phyloP scores from a whole-genome alignment of 805 yeast species.

The Nakazawaea ishiwadae region DNA sequence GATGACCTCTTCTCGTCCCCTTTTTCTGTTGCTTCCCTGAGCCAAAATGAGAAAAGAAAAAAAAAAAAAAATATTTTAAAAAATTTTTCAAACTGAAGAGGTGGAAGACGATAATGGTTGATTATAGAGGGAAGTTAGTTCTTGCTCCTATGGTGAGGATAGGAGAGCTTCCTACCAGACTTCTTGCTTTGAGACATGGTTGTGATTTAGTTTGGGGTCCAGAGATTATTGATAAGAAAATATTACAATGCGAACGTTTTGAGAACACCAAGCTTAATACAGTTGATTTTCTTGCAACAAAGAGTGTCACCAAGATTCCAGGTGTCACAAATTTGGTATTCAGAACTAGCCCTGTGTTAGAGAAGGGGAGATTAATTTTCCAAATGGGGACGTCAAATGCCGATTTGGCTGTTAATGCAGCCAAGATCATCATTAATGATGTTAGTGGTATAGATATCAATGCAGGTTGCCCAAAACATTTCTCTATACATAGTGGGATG shows the following conservation, averaged over 20 bases:
- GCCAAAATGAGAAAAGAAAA: no score
- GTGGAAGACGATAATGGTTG: slow-evolving; percentile 38
- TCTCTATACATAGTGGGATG: slow-evolving; percentile 93
- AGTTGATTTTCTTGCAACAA: slow-evolving; percentile 48
- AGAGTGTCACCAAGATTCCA: slow-evolving; percentile 35
- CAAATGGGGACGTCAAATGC: slow-evolving; percentile 90
- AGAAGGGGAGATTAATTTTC: slow-evolving; percentile 67
- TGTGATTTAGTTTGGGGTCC: slow-evolving; percentile 98
- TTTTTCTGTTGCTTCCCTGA: no score
- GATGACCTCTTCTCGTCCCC: no score
- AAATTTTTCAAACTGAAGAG: not conserved
- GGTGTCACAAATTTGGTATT: slow-evolving; percentile 59
- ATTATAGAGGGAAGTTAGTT: slow-evolving; percentile 72
- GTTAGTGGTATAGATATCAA: slow-evolving; percentile 92
- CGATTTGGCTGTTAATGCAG: slow-evolving; percentile 84
- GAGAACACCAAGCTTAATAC: slow-evolving; percentile 54
- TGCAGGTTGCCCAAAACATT: slow-evolving; percentile 97
- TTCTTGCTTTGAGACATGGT: slow-evolving; percentile 75
- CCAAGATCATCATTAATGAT: slow-evolving; percentile 71
- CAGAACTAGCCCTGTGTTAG: slow-evolving; percentile 63
- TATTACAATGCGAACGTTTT: slow-evolving; percentile 63
- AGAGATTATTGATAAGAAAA: slow-evolving; percentile 84
- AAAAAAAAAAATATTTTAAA: not conserved
- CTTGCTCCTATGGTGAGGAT: slow-evolving; percentile 97
- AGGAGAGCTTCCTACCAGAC: slow-evolving; percentile 88